A percentile compares a stretch with the other conserved stretches of the same genome.
Evolutionary conservation across 305 asterid genomes (phyloP).

Genomic region (Euphrasia arctica): DNA sequence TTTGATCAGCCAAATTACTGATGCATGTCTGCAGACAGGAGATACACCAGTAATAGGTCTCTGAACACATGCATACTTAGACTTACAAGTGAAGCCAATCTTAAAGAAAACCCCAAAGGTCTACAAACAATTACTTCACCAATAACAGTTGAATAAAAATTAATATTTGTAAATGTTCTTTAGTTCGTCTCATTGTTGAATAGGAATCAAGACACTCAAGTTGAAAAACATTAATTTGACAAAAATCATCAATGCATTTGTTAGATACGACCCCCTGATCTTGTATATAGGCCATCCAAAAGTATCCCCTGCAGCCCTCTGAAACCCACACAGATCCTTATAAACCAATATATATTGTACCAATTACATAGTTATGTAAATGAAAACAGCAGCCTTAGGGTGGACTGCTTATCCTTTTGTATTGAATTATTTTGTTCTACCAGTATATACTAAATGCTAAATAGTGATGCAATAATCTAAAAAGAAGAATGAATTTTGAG

Average conservation of each 20-base stretch:
- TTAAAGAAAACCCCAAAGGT: neutral
- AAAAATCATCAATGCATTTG: slow-evolving; percentile 4
- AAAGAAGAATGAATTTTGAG: neutral
- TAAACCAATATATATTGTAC: slow-evolving; percentile 9
- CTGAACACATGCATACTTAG: neutral
- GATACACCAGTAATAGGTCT: neutral
- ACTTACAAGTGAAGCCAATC: neutral
- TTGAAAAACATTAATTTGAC: neutral
- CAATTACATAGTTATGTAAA: neutral
- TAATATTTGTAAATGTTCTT: neutral
- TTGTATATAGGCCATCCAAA: neutral
- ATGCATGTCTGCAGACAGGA: neutral
- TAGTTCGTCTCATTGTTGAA: slow-evolving; percentile 1
- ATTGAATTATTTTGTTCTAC: neutral
- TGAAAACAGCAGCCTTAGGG: neutral
- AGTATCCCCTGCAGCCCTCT: neutral
- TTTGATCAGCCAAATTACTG: neutral
- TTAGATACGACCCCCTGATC: neutral
- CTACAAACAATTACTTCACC: slow-evolving; percentile 1
- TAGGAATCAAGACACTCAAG: neutral
- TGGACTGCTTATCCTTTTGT: neutral
- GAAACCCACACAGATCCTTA: neutral
- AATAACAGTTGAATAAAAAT: neutral
- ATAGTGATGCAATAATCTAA: neutral
- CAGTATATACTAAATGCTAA: neutral